These are phyloP conservation scores for Tetrapisispora pingtungensis DNA, from an alignment of 805 yeast genomes.

Conservation along the genomic window DNA sequence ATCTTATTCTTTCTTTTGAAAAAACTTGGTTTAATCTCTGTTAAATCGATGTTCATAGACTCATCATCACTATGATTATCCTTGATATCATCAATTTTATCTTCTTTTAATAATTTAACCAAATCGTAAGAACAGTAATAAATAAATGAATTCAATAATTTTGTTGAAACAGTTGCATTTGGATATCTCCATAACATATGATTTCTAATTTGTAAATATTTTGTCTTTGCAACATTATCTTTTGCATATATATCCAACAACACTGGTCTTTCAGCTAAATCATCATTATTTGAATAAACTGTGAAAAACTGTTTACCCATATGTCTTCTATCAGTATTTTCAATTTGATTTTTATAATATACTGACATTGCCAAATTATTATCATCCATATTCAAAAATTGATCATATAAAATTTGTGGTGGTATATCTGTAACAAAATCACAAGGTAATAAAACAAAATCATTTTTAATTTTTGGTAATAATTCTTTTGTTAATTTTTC, in stretches of 20 bases:
- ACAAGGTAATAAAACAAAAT: conserved; percentile 82
- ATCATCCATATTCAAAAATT: conserved; percentile 62
- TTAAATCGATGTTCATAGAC: conserved; percentile 4
- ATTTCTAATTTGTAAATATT: conserved; percentile 67
- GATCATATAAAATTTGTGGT: conserved; percentile 78
- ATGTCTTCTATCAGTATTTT: conserved; percentile 61
- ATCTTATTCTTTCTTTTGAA: conserved; percentile 24
- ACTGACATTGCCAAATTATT: conserved; percentile 64
- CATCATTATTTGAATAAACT: conserved; percentile 44
- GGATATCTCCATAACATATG: conserved; percentile 89
- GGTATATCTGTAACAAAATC: conserved; percentile 90
- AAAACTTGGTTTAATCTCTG: conserved; percentile 22
- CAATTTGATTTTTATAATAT: conserved; percentile 65
- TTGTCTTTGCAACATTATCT: conserved; percentile 58
- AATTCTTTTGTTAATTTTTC: conserved; percentile 41
- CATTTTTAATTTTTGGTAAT: conserved; percentile 33
- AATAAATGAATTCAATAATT: conserved; percentile 63
- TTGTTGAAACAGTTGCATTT: conserved; percentile 63
- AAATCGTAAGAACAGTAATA: conserved; percentile 51
- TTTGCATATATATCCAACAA: conserved; percentile 66
- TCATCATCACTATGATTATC: conserved; percentile 3
- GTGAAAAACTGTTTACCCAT: conserved; percentile 49
- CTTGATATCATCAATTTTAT: not conserved
- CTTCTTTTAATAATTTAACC: conserved; percentile 35
- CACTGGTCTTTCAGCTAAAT: conserved; percentile 28